Base-by-base conservation (phyloP, 2,329 filamentous ascomycete genomes). In the Blastomyces percursus region DNA sequence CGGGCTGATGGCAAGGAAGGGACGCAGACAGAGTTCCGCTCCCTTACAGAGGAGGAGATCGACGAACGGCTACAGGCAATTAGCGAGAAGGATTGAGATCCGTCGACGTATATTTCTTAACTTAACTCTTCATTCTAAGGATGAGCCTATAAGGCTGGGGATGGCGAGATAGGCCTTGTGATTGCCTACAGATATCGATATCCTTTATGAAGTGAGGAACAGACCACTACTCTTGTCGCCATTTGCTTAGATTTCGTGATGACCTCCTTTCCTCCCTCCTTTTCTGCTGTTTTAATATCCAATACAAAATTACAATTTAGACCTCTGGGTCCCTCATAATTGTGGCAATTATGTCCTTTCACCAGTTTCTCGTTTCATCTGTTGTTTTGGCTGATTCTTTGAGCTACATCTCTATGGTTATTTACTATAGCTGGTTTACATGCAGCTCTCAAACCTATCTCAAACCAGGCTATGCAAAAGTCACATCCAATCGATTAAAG, bases 61-160 rank as follows among this genome's bases (percentile, higher is more conserved):
- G 94, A 99, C 72, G 94, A 97, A 79, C 86, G 94, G 78, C 85
- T 99, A 80, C 92, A 97, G 79, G 91, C 93, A 62, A 99, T 99
- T 77, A 91, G 91, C 64, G 94, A 99, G 83, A 97, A 96, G 85
- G 94, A 99, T 79, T 99, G 84, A 86, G 75, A 63, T 61, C 56
- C 24, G 19, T 16, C 24, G 48, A 19, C 40, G 12, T 48, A 51
- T 57, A 56, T 61, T 62, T 51, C 60, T 42, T 57, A 1, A 44
- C 8, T 44, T n/a, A 56, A 9, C 24, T 58, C 24, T 59, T 21
- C 27, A n/a, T 42, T 46, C 6, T 48, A 27, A 42, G 38, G 56
- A 44, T 46, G 56, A 48, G 19, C 24, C 54, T 57, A 16, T 19
- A 24, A n/a, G 16, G 56, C 16, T 12, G 56, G 38, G 40, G 38